Percentiles rank a stretch among this genome's conserved stretches.
phyloP scores from a whole-genome alignment of 176 grass and related monocot species.

The Triticum urartu region DNA sequence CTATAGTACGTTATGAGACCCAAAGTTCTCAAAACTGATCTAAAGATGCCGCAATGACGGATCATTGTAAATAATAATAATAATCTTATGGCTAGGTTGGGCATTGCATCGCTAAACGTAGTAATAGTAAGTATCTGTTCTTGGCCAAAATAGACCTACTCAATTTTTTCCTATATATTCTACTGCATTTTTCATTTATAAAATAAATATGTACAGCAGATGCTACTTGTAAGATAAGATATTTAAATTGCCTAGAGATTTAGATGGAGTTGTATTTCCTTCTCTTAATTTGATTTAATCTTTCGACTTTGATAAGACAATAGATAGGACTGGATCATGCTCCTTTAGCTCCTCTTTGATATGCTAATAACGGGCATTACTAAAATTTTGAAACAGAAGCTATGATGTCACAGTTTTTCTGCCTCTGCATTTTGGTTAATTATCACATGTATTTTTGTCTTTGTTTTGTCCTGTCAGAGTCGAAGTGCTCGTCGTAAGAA shows the following conservation, averaged over 20 bases:
- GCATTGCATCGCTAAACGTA: neutral
- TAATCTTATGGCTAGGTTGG: neutral
- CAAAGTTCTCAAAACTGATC: neutral
- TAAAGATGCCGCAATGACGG: neutral
- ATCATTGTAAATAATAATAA: neutral
- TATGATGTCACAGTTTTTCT: slow-evolving; percentile 3
- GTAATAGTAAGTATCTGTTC: neutral
- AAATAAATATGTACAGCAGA: neutral
- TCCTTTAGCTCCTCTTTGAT: neutral
- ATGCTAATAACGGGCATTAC: neutral
- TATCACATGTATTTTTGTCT: slow-evolving; percentile 10
- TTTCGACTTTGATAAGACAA: slow-evolving; percentile 1
- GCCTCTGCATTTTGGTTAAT: slow-evolving; percentile 14
- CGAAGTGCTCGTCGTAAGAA: slow-evolving; percentile 72
- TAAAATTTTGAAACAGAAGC: slow-evolving; percentile 10
- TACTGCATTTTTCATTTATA: neutral
- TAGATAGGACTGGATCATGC: neutral
- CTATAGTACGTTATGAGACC: neutral
- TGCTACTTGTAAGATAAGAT: neutral
- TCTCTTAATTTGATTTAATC: neutral
- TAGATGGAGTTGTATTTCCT: slow-evolving; percentile 4
- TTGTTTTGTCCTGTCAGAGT: slow-evolving; percentile 45
- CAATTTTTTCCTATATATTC: neutral
- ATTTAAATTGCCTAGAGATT: neutral
- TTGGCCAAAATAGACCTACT: neutral